These are phyloP conservation scores for Prunus persica DNA, from an alignment of 306 rosid species.

Conservation along the genomic window Prunus_persica_NCBIv2 NC_034014.1:27213001-27213500, in stretches of 20 bases:
- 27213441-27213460: not conserved
- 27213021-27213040: not conserved
- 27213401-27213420: not conserved
- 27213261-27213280: not conserved
- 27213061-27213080: not conserved
- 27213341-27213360: too few species aligned
- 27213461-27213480: not conserved
- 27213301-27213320: not conserved
- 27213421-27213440: not conserved
- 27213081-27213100: not conserved
- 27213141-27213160: too few species aligned
- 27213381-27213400: too few species aligned
- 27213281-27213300: not conserved
- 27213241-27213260: not conserved
- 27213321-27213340: not conserved
- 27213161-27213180: too few species aligned
- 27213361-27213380: too few species aligned
- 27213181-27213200: too few species aligned
- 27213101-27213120: too few species aligned
- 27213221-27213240: not conserved
- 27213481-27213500: not conserved
- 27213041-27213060: not conserved
- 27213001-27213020: not conserved
- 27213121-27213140: too few species aligned
- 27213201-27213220: not conserved